These are phyloP conservation scores for Trapa bicornis DNA, from an alignment of 345 rosid genomes.

Conservation along the genomic window DNA sequence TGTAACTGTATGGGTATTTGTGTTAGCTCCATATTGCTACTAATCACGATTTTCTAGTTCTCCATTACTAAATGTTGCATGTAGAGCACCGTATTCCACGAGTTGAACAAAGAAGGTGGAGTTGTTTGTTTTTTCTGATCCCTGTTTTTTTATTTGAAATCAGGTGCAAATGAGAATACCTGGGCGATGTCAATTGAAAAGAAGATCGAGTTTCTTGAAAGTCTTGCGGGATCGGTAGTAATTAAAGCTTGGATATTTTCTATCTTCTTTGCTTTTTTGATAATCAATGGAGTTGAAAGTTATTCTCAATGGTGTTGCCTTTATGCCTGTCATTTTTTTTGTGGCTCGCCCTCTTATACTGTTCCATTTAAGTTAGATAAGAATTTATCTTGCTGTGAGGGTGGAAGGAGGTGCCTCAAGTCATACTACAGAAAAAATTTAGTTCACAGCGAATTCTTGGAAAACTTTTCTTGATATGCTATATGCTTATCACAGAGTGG, in stretches of 20 bases:
- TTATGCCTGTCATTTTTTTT: background rate
- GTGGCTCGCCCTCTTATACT: background rate
- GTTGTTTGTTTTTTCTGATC: background rate
- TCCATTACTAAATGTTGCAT: too few species aligned
- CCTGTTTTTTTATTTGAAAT: background rate
- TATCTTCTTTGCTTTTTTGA: background rate
- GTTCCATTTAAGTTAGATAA: background rate
- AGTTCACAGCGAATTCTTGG: background rate
- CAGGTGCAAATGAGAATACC: conserved; percentile 45
- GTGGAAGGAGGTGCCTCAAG: background rate
- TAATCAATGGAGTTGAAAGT: background rate
- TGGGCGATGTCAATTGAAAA: conserved; percentile 68
- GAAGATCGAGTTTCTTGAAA: conserved; percentile 88
- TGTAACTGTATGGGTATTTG: background rate
- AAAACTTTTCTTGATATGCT: background rate
- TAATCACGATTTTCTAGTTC: background rate
- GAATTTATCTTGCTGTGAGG: background rate
- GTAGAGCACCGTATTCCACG: background rate
- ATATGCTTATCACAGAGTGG: background rate
- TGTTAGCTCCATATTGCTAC: background rate
- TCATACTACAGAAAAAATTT: background rate
- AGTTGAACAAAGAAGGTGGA: background rate
- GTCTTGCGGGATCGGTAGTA: conserved; percentile 37
- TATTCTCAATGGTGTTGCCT: background rate
- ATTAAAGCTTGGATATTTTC: background rate